Conservation (phyloP, 2,329 filamentous ascomycete species). For the Blastomyces percursus region DNA sequence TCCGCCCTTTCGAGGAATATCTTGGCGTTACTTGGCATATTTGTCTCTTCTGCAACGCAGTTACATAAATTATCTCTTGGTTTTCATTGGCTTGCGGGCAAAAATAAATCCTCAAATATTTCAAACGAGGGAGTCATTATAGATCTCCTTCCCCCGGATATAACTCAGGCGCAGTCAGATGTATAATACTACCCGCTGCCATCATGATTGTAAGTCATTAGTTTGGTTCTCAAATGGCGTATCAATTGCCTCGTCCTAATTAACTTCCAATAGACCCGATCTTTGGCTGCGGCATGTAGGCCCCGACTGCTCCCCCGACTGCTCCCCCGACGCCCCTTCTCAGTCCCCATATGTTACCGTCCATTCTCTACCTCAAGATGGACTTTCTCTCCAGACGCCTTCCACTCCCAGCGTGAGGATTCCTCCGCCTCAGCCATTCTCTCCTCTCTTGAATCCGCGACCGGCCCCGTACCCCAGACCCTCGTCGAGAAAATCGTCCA, state of each 20-base stretch:
- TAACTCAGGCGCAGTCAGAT: neutral
- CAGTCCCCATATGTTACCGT: neutral
- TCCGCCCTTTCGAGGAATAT: neutral
- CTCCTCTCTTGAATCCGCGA: conserved; percentile 13
- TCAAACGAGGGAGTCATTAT: neutral
- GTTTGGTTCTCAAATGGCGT: neutral
- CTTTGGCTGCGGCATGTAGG: neutral
- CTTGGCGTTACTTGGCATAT: no score
- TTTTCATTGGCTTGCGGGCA: neutral
- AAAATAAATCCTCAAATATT: neutral
- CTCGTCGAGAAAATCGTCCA: conserved; percentile 91
- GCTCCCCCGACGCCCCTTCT: neutral
- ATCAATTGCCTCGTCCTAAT: neutral
- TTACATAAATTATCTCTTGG: neutral
- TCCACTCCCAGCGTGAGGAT: conserved; percentile 14
- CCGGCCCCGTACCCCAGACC: conserved; percentile 51
- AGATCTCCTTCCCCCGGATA: neutral
- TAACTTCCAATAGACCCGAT: neutral
- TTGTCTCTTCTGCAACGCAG: neutral
- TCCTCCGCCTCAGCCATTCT: conserved; percentile 13
- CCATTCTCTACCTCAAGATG: conserved; percentile 10
- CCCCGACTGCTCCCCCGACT: neutral
- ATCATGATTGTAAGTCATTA: neutral
- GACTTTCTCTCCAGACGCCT: conserved; percentile 10
- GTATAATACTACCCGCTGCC: neutral